phyloP scores from a whole-genome alignment of 2,329 filamentous ascomycete genomes.

The Capronia epimyces region DNA sequence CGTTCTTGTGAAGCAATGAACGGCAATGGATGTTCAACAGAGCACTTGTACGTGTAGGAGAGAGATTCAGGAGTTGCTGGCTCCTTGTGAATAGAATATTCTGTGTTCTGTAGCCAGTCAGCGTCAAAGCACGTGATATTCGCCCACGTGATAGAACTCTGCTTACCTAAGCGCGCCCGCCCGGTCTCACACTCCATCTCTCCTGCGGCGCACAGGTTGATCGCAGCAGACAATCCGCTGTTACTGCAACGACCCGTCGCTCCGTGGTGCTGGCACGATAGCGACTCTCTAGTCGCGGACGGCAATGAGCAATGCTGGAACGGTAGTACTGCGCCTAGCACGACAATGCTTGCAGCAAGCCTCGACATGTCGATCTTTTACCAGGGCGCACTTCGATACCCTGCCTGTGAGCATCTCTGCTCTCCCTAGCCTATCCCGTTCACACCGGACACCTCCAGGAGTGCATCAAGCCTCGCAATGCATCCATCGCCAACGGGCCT shows the following conservation, averaged over 20 bases:
- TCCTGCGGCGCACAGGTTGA: no score
- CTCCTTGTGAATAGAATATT: no score
- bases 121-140: no score
- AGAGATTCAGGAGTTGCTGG: no score
- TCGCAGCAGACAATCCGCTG: no score
- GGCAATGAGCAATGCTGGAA: slow-evolving; percentile 28
- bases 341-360: slow-evolving; percentile 17
- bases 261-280: not conserved
- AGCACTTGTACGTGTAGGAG: no score
- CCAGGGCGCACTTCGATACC: not conserved
- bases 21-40: no score
- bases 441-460: not conserved
- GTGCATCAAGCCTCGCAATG: not conserved
- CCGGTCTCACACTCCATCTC: no score
- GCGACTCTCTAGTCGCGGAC: slow-evolving; percentile 4
- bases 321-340: slow-evolving; percentile 26
- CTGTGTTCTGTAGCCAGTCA: no score
- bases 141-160: no score
- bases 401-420: not conserved
- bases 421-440: not conserved
- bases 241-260: not conserved
- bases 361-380: slow-evolving; percentile 7
- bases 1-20: no score
- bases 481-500: slow-evolving; percentile 4
- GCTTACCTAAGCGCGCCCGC: no score